Evolutionary conservation across 805 yeast genomes (phyloP).

Genomic region (Yamadazyma paraphyllophila): DNA sequence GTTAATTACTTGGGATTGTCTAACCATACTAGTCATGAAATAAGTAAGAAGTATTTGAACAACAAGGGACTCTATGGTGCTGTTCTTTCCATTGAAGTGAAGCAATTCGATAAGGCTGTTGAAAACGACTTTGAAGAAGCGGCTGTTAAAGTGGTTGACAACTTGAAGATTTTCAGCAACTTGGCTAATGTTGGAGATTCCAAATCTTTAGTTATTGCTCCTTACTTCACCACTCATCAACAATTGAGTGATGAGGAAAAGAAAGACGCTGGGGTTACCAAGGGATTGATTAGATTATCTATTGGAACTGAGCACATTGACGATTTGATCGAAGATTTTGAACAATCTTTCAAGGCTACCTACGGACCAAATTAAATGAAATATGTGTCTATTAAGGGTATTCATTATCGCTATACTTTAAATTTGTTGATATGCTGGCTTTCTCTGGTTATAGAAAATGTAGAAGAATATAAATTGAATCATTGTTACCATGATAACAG

Average conservation of each 20-base stretch:
- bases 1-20: conserved; percentile 91
- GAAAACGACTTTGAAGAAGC: conserved; percentile 68
- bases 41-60: conserved; percentile 76
- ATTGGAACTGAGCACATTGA: conserved; percentile 91
- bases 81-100: conserved; percentile 85
- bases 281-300: conserved; percentile 83
- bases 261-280: conserved; percentile 78
- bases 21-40: conserved; percentile 73
- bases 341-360: conserved; percentile 72
- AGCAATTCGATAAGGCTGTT: conserved; percentile 37
- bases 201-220: conserved; percentile 92
- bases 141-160: conserved; percentile 82
- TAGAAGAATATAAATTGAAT: conserved; percentile 8
- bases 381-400: neutral
- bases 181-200: conserved; percentile 97
- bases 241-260: conserved; percentile 84
- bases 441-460: neutral
- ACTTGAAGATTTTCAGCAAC: conserved; percentile 80
- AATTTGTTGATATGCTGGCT: neutral
- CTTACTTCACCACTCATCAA: conserved; percentile 94
- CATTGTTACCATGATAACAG: conserved; percentile 5
- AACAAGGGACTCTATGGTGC: conserved; percentile 70
- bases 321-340: conserved; percentile 85
- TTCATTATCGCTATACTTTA: neutral
- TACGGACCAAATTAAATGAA: conserved; percentile 24